Evolutionary conservation across 345 rosid species (phyloP).

Genomic region (Aquilaria yunnanensis): DNA sequence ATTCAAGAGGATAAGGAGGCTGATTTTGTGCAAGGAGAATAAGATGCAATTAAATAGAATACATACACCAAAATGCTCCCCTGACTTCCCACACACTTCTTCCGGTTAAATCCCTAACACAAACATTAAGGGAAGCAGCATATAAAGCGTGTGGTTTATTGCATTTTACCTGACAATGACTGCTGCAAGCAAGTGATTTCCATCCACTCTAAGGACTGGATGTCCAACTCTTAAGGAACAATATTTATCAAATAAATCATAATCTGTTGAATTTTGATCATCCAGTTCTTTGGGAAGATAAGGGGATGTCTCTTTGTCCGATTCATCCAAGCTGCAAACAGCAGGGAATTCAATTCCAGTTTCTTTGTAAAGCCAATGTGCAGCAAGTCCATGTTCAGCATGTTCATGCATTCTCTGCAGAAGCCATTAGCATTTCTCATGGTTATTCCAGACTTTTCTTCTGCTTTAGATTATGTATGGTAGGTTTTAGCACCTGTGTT

Average conservation of each 20-base stretch:
- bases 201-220: slow-evolving; percentile 68
- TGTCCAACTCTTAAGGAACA: slow-evolving; percentile 55
- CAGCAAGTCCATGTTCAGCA: slow-evolving; percentile 82
- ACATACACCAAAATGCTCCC: no score
- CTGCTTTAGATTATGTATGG: slow-evolving; percentile 4
- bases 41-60: no score
- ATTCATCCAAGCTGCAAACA: slow-evolving; percentile 30
- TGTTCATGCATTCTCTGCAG: slow-evolving; percentile 67
- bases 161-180: slow-evolving; percentile 43
- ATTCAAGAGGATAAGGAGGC: no score
- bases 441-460: slow-evolving; percentile 8
- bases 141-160: background rate
- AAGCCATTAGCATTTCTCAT: background rate
- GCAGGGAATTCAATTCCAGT: slow-evolving; percentile 37
- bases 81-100: no score
- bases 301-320: slow-evolving; percentile 34
- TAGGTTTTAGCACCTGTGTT: slow-evolving; percentile 43
- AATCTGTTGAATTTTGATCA: slow-evolving; percentile 27
- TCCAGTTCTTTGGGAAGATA: slow-evolving; percentile 32
- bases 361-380: slow-evolving; percentile 89
- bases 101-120: no score
- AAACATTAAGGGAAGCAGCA: background rate
- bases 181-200: slow-evolving; percentile 72
- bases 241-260: slow-evolving; percentile 39
- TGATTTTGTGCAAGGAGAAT: no score